These are phyloP conservation scores for Globisporangium lucens DNA, from an alignment of 352 stramenopile genomes.

Conservation along the genomic window DNA sequence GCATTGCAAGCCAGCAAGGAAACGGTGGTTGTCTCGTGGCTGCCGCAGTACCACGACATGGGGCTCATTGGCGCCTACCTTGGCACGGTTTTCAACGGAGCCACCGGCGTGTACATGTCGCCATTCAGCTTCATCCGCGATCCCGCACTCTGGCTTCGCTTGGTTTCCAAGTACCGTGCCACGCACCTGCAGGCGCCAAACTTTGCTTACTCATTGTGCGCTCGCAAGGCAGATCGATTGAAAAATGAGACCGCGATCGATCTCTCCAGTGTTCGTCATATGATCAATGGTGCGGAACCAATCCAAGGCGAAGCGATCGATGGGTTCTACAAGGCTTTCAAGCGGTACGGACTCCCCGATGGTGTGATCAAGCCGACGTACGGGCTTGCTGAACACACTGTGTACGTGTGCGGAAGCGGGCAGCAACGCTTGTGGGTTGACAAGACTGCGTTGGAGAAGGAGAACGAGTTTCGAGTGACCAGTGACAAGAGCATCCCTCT, in stretches of 20 bases:
- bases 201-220: slow-evolving; percentile 97
- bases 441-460: slow-evolving; percentile 87
- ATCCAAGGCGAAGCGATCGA: slow-evolving; percentile 90
- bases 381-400: slow-evolving; percentile 99
- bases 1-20: slow-evolving; percentile 87
- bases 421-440: slow-evolving; percentile 87
- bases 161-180: slow-evolving; percentile 81
- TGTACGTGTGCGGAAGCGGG: slow-evolving; percentile 96
- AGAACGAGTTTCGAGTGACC: slow-evolving; percentile 49
- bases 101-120: slow-evolving; percentile 96
- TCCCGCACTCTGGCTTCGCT: slow-evolving; percentile 94
- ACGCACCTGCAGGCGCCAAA: slow-evolving; percentile 99
- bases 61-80: slow-evolving; percentile 96
- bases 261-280: slow-evolving; percentile 92
- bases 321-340: slow-evolving; percentile 89
- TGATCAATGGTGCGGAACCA: slow-evolving; percentile 98
- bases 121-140: slow-evolving; percentile 97
- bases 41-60: slow-evolving; percentile 99
- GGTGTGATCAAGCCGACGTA: slow-evolving; percentile 97
- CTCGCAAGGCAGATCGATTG: slow-evolving; percentile 90
- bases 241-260: slow-evolving; percentile 57
- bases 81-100: slow-evolving; percentile 81
- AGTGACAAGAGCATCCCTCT: slow-evolving; percentile 23
- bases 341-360: slow-evolving; percentile 74
- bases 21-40: slow-evolving; percentile 96